Evolutionary conservation across 1,139 yeast species (phyloP).

Genomic region (Saccharomyces hybrid): DNA sequence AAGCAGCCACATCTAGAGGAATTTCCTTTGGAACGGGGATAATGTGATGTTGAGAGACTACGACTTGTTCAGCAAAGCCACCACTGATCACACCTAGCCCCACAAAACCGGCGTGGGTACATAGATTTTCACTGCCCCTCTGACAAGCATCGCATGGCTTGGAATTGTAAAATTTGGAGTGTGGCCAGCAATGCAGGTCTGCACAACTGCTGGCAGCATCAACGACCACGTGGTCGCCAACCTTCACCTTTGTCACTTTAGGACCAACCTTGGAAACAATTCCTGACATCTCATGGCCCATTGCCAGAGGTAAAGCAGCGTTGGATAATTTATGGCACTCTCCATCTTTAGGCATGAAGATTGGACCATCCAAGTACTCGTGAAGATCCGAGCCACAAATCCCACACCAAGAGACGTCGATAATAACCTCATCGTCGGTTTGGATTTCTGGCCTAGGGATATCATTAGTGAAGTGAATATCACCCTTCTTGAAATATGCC

Average conservation of each 20-base stretch:
- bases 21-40: conserved; percentile 40
- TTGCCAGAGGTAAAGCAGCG: conserved; percentile 32
- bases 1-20: conserved; percentile 42
- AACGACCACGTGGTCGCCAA: conserved; percentile 41
- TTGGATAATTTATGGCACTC: conserved; percentile 32
- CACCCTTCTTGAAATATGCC: conserved; percentile 38
- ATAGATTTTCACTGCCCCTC: conserved; percentile 42
- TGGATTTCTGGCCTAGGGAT: conserved; percentile 35
- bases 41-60: conserved; percentile 35
- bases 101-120: conserved; percentile 38
- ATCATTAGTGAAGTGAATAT: conserved; percentile 34
- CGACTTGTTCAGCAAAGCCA: conserved; percentile 40
- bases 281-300: conserved; percentile 58
- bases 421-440: conserved; percentile 37
- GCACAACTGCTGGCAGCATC: conserved; percentile 47
- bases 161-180: conserved; percentile 14
- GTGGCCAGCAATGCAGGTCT: conserved; percentile 29
- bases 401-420: conserved; percentile 43
- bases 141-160: conserved; percentile 38
- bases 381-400: conserved; percentile 49
- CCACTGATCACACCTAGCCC: conserved; percentile 43
- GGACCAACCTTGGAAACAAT: conserved; percentile 34
- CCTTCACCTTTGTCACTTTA: conserved; percentile 31
- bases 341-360: conserved; percentile 35
- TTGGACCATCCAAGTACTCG: conserved; percentile 42